phyloP scores from a whole-genome alignment of 345 rosid species.

The Citrus inodora region DNA sequence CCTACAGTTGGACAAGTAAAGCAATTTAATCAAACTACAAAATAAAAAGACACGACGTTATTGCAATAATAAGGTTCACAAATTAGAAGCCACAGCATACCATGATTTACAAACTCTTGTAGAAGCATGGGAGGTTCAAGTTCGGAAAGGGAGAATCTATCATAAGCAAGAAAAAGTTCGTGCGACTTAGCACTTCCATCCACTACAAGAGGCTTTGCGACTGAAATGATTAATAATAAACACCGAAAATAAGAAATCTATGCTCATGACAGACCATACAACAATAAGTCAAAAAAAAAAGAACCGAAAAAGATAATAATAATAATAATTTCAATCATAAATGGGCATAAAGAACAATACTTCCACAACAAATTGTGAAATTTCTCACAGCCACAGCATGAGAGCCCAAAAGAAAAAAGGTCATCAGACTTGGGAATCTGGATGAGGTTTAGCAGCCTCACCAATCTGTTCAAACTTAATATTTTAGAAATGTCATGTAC shows the following conservation, averaged over 20 bases:
- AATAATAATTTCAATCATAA: neutral
- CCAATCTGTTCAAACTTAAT: neutral
- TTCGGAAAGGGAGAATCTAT: constrained; percentile 59
- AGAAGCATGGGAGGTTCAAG: constrained; percentile 85
- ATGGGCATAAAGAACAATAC: neutral
- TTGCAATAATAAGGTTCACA: neutral
- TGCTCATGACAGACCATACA: neutral
- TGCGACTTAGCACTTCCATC: constrained; percentile 95
- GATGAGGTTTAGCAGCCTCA: neutral
- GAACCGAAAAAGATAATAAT: neutral
- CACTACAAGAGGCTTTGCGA: constrained; percentile 83
- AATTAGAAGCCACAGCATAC: constrained; percentile 31
- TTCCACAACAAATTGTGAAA: neutral
- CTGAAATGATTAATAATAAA: constrained; percentile 35
- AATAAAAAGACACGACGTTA: neutral
- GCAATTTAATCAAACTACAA: constrained; percentile 6
- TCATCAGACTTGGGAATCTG: neutral
- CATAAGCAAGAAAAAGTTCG: constrained; percentile 74
- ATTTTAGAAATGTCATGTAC: neutral
- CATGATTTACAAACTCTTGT: constrained; percentile 95
- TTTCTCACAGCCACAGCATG: neutral
- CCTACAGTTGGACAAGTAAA: constrained; percentile 35
- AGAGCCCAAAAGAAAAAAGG: neutral
- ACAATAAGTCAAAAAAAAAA: neutral
- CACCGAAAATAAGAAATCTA: neutral